Evolutionary conservation across 164 flowering plant genomes (phyloP).

Genomic region (Annona cherimola): DNA sequence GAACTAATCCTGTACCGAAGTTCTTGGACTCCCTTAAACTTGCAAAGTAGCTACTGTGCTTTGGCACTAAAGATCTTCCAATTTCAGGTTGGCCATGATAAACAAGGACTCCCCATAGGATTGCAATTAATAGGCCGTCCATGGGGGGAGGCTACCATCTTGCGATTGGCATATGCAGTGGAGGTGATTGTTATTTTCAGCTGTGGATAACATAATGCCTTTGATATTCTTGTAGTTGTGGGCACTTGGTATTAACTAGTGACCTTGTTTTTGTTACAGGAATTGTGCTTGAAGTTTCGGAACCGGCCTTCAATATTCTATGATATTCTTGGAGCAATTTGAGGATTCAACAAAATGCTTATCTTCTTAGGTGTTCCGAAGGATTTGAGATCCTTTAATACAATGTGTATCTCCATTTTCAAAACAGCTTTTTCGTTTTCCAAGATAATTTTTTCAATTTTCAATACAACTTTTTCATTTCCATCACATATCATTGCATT

Average conservation of each 20-base stretch:
- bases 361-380: no score
- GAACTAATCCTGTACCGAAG: no score
- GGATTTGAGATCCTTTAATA: no score
- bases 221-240: not conserved
- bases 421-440: no score
- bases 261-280: slow-evolving; percentile 37
- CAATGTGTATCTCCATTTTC: no score
- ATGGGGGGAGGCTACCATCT: slow-evolving; percentile 86
- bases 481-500: no score
- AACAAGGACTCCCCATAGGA: slow-evolving; percentile 96
- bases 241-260: not conserved
- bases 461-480: no score
- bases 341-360: not conserved
- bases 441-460: no score
- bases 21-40: no score
- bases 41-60: no score
- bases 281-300: slow-evolving; percentile 42
- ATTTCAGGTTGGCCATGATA: slow-evolving; percentile 87
- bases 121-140: slow-evolving; percentile 93
- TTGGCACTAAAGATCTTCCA: not conserved
- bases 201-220: not conserved
- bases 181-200: slow-evolving; percentile 43
- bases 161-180: slow-evolving; percentile 76
- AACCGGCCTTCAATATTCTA: slow-evolving; percentile 58
- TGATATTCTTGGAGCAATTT: slow-evolving; percentile 45